Evolutionary conservation across 257 asterid species (phyloP), one percentile per base, ranked within the genome.

Genomic region (Dorcoceras hygrometricum): DNA sequence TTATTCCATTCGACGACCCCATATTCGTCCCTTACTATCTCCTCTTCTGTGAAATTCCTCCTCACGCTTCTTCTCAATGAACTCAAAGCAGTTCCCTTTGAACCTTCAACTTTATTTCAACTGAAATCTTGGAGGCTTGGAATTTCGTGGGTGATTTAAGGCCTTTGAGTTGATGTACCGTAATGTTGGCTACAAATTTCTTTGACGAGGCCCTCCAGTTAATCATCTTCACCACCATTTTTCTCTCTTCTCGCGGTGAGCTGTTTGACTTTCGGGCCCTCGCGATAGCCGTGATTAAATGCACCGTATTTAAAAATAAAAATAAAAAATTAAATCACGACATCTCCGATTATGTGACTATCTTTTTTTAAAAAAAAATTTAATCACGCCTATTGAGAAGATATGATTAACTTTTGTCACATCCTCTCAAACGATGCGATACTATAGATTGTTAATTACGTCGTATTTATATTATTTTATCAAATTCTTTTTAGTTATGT

Each of bases 191-290:
- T 68, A 83, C 87, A 50, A 77, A 81, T 71, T 89, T 89, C 84
- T 78, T 87, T 46, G 84, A 74, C 57, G 78, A 80, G 5, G 93
- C 78, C 81, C 85, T 83, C 96, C 96, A 89, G 69, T 80, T 85
- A 74, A 82, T 85, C 93, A 89, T 81, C 82, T 74, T 87, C 80
- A 79, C 95, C 59, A 83, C 92, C 92, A 86, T n/a, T 89, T 26
- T 46, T 59, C 36, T n/a, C 51, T 58, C 32, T 29, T 48, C 26
- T 51, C 24, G 8, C 0, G 14, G 46, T 36, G 8, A 58, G 18
- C 32, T 68, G n/a, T 20, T 29, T 54, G 62, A 68, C 71, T 59
- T 64, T 36, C 63, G n/a, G n/a, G n/a, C n/a, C n/a, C n/a, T n/a
- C n/a, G n/a, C n/a, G n/a, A n/a, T n/a, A n/a, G n/a, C n/a, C n/a